Evolutionary conservation across 768 basidiomycete species (phyloP), one percentile per base, ranked within the genome.

Genomic region (Naganishia randhawae): DNA sequence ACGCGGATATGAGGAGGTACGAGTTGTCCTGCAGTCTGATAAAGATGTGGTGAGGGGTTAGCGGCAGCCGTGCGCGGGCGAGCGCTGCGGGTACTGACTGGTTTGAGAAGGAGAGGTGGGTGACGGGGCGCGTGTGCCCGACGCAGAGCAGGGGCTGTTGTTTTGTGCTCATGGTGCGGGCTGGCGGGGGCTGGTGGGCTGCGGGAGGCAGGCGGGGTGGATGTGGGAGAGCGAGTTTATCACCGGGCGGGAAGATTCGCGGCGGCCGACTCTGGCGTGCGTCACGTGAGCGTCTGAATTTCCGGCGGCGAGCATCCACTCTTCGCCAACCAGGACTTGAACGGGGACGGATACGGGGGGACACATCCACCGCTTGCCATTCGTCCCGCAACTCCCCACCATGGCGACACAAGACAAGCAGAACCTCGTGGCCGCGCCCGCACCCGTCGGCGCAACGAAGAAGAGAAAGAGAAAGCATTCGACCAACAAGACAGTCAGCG

Each of bases 1-100:
- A 98, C 74, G 90, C 90, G 67, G 94, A 97, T 76, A 97, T 89
- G 71, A 99, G 85, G 71, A 97, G 83, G 81, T 88, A 98, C 50
- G 87, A 86, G 71, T 86, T 85, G 80, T 97, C 94, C 27, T 91
- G 77, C 25, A 80, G 69, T 85, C 77, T 91, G 70, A 39, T 86
- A 71, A 90, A 85, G 16, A 86, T 82, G 27, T 62, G 63, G 50
- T 45, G 66, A 69, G 54, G 41, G 25, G 27, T 29, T n/a, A 32
- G 31, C 42, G 22, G 17, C 6, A n/a, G 19, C 50, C n/a, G 25
- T 42, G 45, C 32, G 25, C 22, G 50, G 10, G 63, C 27, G 39
- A 11, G 14, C 8, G 8, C 6, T 16, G n/a, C 16, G 8, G 8
- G 51, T 9, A 73, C 78, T 68, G 32, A 79, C 78, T 78, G 63